These are phyloP conservation scores for Candida multigemmis DNA, from an alignment of 805 yeast genomes.

Conservation along the genomic window DNA sequence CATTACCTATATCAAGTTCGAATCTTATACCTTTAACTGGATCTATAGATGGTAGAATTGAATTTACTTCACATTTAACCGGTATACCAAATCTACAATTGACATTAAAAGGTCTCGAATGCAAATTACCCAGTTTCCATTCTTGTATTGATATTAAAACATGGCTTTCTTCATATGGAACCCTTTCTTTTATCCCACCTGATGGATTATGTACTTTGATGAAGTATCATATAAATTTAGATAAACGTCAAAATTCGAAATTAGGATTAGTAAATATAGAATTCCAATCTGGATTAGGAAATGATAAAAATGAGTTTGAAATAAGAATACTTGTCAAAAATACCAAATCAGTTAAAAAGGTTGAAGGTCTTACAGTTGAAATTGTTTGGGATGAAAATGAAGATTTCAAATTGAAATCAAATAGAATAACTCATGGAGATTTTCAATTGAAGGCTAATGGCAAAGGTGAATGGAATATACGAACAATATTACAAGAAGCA, in stretches of 20 bases:
- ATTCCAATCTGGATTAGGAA: constrained; percentile 44
- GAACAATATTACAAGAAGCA: constrained; percentile 49
- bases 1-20: constrained; percentile 8
- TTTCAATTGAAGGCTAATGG: constrained; percentile 45
- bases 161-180: constrained; percentile 41
- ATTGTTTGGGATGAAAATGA: constrained; percentile 8
- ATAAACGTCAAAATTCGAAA: constrained; percentile 11
- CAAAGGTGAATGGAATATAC: constrained; percentile 60
- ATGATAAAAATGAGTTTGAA: constrained; percentile 51
- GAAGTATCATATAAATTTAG: constrained; percentile 53
- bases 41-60: constrained; percentile 52
- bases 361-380: constrained; percentile 22
- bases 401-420: constrained; percentile 37
- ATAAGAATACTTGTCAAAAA: constrained; percentile 38
- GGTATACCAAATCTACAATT: constrained; percentile 71
- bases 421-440: constrained; percentile 72
- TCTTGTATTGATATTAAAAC: constrained; percentile 48
- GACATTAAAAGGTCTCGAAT: constrained; percentile 39
- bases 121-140: constrained; percentile 61
- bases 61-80: constrained; percentile 59
- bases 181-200: constrained; percentile 73
- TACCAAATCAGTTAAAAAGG: constrained; percentile 16
- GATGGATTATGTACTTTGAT: constrained; percentile 66
- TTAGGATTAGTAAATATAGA: constrained; percentile 45
- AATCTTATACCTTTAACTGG: constrained; percentile 37